Percentiles rank a stretch among this genome's conserved stretches.
Conservation (phyloP, 352 stramenopile genomes). For the Globisporangium abappressorium region DNA sequence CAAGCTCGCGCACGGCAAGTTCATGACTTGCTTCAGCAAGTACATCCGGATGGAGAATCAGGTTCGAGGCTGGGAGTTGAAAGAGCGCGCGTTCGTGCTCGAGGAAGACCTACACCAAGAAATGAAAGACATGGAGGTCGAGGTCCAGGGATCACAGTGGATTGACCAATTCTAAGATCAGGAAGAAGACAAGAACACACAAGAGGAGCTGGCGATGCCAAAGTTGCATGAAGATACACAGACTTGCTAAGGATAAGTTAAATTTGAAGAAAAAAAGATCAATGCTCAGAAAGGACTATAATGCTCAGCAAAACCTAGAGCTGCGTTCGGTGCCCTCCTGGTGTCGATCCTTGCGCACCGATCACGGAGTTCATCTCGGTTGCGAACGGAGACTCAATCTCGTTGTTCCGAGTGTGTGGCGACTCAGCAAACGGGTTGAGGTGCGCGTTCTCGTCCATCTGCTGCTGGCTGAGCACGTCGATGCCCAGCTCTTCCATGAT, state of each 20-base stretch:
- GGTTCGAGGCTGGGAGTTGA: slow-evolving; percentile 37
- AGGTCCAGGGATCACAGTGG: slow-evolving; percentile 19
- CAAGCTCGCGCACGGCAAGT: slow-evolving; percentile 34
- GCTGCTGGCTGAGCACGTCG: slow-evolving; percentile 42
- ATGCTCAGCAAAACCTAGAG: slow-evolving; percentile 23
- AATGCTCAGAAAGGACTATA: not conserved
- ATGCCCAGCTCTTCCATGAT: slow-evolving; percentile 85
- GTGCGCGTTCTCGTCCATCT: slow-evolving; percentile 7
- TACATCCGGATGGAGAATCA: slow-evolving; percentile 64
- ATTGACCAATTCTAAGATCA: slow-evolving; percentile 13
- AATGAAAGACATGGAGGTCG: slow-evolving; percentile 27
- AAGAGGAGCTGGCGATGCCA: not conserved
- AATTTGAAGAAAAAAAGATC: no score
- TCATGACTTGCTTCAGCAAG: slow-evolving; percentile 49
- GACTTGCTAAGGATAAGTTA: slow-evolving; percentile 16
- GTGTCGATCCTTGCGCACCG: slow-evolving; percentile 25
- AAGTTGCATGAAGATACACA: not conserved
- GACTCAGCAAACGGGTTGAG: slow-evolving; percentile 40
- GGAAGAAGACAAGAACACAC: not conserved
- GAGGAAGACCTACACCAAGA: slow-evolving; percentile 67
- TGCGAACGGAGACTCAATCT: slow-evolving; percentile 48
- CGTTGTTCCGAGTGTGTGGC: slow-evolving; percentile 21
- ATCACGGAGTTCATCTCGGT: slow-evolving; percentile 57
- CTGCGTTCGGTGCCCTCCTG: slow-evolving; percentile 31
- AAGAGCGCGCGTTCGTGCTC: slow-evolving; percentile 49